Base-by-base conservation (phyloP, 176 grass and related monocot genomes). In the Microstegium vimineum region DNA sequence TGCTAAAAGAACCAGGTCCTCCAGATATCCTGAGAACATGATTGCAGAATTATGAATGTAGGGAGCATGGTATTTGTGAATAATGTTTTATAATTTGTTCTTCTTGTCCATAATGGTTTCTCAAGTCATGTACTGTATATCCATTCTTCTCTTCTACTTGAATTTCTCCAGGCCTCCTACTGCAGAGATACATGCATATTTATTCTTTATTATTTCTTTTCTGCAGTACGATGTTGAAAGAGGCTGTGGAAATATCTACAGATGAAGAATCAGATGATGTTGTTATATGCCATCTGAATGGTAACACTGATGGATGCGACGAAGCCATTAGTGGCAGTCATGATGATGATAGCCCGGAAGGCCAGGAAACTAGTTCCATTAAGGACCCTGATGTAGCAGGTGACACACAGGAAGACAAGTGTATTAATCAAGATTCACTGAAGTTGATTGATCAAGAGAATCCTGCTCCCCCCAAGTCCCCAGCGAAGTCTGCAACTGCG, bases 211-310 rank as follows among this genome's bases (percentile, higher is more conserved):
- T 81, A 71, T 83, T 77, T 81, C 30, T 71, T 76, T 79, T 16
- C 34, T 78, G 82, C 85, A 95, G 84, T 81, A 66, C 80, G 62
- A 89, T 93, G 23, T 83, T 87, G 78, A 93, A 94, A 89, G 88
- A 98, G 76, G 74, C 81, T 71, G 73, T 54, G 73, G 81, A 91
- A 80, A 88, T 88, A 12, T 86, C 86, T 56, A 90, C 79, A 20
- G 90, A 91, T 23, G 83, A 91, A 91, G 90, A 94, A 62, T 82
- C 88, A 67, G 83, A 98, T 67, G 82, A 56, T 84, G 69, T 89
- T 34, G 69, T 85, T 69, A 89, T 80, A 84, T 75, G 77, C 71
- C 64, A 75, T 18, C 59, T 79, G 36, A 87, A 91, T 80, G 82
- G 59, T 35, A 90, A 88, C 46, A 42, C 42, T 82, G 77, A 67